Conservation (phyloP, 2,329 filamentous ascomycete species). For the Rhytidhysteron rufulum region DNA sequence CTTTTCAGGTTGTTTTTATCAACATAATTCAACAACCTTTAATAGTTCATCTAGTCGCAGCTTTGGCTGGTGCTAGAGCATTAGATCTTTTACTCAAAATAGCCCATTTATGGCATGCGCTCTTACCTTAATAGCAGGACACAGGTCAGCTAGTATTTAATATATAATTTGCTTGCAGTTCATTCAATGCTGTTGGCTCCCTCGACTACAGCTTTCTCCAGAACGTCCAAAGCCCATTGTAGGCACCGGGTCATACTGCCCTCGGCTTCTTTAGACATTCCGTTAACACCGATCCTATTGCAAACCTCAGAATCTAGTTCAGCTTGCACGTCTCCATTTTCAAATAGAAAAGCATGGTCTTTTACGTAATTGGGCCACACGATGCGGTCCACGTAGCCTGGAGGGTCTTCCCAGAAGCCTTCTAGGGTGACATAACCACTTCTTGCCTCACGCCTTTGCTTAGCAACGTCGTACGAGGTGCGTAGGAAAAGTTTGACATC, state of each 20-base stretch:
- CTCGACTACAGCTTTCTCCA: slow-evolving; percentile 8
- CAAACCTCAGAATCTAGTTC: slow-evolving; percentile 44
- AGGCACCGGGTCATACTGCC: slow-evolving; percentile 30
- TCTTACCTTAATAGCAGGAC: no score
- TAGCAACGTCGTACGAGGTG: slow-evolving; percentile 59
- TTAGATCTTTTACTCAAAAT: no score
- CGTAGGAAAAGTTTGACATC: slow-evolving; percentile 77
- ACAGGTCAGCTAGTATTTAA: no score
- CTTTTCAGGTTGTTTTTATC: no score
- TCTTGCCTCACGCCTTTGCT: slow-evolving; percentile 62
- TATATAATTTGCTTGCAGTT: no score
- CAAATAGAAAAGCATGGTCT: slow-evolving; percentile 78
- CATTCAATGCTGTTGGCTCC: no score
- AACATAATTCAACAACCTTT: no score
- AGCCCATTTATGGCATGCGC: no score
- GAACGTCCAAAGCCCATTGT: slow-evolving; percentile 24
- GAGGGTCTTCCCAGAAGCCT: slow-evolving; percentile 93
- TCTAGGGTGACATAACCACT: slow-evolving; percentile 74
- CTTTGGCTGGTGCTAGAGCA: no score
- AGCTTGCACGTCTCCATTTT: slow-evolving; percentile 62
- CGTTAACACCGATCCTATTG: slow-evolving; percentile 20
- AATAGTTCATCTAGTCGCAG: no score
- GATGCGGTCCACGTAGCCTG: slow-evolving; percentile 87
- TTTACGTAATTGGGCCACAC: slow-evolving; percentile 94
- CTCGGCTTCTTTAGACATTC: slow-evolving; percentile 38